Evolutionary conservation across 352 stramenopile genomes (phyloP), one percentile per base, ranked within the genome.

Genomic region (Phytopythium cucurbitacearum): DNA sequence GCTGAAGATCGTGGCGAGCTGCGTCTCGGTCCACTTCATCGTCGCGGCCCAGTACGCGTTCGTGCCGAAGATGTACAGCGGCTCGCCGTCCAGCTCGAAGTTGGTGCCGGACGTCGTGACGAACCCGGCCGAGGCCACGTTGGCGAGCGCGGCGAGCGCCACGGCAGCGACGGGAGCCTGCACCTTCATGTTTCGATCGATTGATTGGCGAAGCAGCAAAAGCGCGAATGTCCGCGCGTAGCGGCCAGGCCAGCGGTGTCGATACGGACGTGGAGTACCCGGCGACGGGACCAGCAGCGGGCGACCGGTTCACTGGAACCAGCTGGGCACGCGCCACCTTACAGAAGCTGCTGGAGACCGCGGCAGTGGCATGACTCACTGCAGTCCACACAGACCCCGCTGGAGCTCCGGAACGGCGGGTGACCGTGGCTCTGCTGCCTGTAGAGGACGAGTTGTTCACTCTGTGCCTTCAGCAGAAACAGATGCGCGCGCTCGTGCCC

Each of bases 51-150:
- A 70, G 53, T 70, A 70, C 3, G 62, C 57, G 43, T 70, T 70
- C 13, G 62, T 70, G 41, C 62, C 62, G 37, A 70, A 67, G 35
- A 67, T 46, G 59, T 71, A 68, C 55, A 71, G 67, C 36, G 59
- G 55, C 3, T 51, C 47, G 48, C 64, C 64, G 44, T 71, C 64
- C 33, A 65, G 32, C 42, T 67, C 40, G 44, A 71, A 71, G 16
- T 42, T 64, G 2, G 59, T 67, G 48, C 51, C 59, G 28, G 64
- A 71, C 38, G 64, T 71, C 46, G 51, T 68, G 33, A 71, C 64
- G 48, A 50, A 71, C 8, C 55, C 64, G 4, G 64, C 64, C 6
- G 35, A 35, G 45, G 52, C 33, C 6, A 21, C 47, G 37, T 59
- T 46, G 40, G 48, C 13, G 43, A 53, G 16, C 10, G 64, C 48